Evolutionary conservation across 1,139 yeast genomes (phyloP), one percentile per base, ranked within the genome.

Genomic region (Geotrichum cucujoidarum): DNA sequence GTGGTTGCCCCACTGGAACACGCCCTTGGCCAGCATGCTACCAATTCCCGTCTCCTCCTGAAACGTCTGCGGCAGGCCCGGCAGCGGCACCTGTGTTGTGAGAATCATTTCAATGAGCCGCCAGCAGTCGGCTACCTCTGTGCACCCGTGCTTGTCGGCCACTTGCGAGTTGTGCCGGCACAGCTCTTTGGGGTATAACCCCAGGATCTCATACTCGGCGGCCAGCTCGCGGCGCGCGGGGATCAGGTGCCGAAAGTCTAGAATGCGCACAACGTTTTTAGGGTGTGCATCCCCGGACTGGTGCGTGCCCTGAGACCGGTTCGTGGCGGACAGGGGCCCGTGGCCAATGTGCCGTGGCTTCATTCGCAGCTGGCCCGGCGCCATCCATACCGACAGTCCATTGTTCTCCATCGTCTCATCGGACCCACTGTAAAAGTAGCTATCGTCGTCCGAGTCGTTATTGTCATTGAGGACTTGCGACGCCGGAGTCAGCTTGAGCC

Each of bases 221-320:
- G 96, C 97, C 40, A 90, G 67, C 49, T 84, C 89, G 61, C 76
- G 74, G 54, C 83, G 81, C 25, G 89, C 84, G 0, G 96, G 95
- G 38, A 89, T 73, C 47, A 89, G 66, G 59, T 82, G 76, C 22
- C 77, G 70, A 62, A 83, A 83, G 62, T 89, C 47, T 10, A 48
- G 27, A 37, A 44, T 37, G 4, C 42, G 46, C 4, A 45, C 35
- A 16, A 29, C 22, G 30, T 45, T 45, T 40, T 40, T 45, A 6
- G 40, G 32, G n/a, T 38, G 20, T n/a, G 40, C 39, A 13, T 42
- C 52, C 3, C 36, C 31, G 7, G 40, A 20, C 16, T 40, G 37
- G 25, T 39, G 39, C n/a, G 46, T 40, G 7, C 40, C 42, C 16
- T 44, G 48, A 2, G 48, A 36, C 17, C 47, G 32, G 8, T 44